Conservation (phyloP, 148 eudicot genomes). For the Dysphania ambrosioides region DNA sequence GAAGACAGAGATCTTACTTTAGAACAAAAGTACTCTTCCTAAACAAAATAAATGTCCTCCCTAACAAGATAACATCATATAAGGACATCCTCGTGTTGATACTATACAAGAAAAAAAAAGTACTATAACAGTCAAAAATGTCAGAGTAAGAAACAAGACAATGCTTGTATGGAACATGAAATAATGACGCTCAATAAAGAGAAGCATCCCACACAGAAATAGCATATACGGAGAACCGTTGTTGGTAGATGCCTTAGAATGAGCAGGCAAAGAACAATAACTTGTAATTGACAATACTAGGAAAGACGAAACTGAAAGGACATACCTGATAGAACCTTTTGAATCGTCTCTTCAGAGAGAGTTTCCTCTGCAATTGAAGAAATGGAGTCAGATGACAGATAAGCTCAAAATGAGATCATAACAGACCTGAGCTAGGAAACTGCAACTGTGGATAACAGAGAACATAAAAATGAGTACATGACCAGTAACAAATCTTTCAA, state of each 20-base stretch:
- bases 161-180: not conserved
- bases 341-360: conserved; percentile 76
- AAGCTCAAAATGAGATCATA: not conserved
- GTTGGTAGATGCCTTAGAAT: not conserved
- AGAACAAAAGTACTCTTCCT: not conserved
- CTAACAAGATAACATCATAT: not conserved
- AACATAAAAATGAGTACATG: not conserved
- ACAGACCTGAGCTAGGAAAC: not conserved
- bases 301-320: not conserved
- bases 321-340: conserved; percentile 75
- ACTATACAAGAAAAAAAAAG: not conserved
- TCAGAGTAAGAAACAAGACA: not conserved
- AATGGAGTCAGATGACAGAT: conserved; percentile 7
- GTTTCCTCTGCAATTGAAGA: conserved; percentile 41
- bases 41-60: not conserved
- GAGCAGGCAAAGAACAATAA: not conserved
- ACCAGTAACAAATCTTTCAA: not conserved
- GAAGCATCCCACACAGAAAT: not conserved
- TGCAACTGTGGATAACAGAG: not conserved
- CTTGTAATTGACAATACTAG: not conserved
- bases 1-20: conserved; percentile 6
- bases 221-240: not conserved
- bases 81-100: not conserved
- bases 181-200: not conserved
- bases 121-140: not conserved